Evolutionary conservation across 495 filamentous ascomycete genomes (phyloP).

Genomic region (Acidomyces sp.): DNA sequence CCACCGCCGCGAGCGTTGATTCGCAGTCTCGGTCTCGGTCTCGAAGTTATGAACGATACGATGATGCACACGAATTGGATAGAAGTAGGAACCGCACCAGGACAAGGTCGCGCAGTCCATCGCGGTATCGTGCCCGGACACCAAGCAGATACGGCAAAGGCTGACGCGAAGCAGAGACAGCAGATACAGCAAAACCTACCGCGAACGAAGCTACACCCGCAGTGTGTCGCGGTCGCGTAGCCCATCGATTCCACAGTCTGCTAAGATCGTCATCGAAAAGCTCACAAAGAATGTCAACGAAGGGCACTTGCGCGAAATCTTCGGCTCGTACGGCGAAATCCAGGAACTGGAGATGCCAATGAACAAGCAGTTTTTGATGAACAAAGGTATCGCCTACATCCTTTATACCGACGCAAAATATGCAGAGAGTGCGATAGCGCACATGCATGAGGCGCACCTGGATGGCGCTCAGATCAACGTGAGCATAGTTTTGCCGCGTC

Average conservation of each 20-base stretch:
- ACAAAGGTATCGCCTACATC: constrained; percentile 90
- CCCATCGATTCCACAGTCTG: constrained; percentile 6
- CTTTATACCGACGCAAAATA: constrained; percentile 63
- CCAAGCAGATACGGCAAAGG: constrained; percentile 20
- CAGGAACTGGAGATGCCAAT: constrained; percentile 77
- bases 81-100: no score
- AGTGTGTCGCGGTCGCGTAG: constrained; percentile 27
- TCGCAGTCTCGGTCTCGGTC: no score
- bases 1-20: no score
- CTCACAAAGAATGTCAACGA: constrained; percentile 92
- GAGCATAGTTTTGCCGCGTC: constrained; percentile 82
- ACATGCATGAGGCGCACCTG: constrained; percentile 96
- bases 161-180: constrained; percentile 20
- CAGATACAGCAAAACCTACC: constrained; percentile 17
- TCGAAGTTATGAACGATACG: no score
- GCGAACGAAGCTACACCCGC: constrained; percentile 27
- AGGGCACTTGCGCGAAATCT: constrained; percentile 79
- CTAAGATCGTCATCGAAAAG: constrained; percentile 87
- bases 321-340: constrained; percentile 77
- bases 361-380: constrained; percentile 75
- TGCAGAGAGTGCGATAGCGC: constrained; percentile 78
- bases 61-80: no score
- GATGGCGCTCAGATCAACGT: constrained; percentile 82
- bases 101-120: constrained; percentile 20
- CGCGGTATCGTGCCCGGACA: constrained; percentile 34